phyloP scores from a whole-genome alignment of 139 green algal genomes.

The Astrephomene gubernaculifera region DNA sequence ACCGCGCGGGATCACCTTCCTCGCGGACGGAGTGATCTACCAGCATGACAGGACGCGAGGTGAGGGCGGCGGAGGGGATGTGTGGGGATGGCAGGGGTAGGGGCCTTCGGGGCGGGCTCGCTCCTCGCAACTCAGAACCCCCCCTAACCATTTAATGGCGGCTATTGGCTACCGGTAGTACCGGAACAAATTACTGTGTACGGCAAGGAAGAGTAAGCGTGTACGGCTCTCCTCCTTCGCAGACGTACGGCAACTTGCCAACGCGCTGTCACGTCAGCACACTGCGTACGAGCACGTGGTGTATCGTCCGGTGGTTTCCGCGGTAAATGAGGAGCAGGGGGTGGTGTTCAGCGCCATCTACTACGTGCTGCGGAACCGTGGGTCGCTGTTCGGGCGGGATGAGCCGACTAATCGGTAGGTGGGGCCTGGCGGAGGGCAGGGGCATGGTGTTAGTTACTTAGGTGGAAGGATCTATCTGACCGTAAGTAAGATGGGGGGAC shows the following conservation, averaged over 20 bases:
- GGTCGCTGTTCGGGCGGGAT: neutral
- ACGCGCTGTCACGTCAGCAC: neutral
- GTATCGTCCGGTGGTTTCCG: conserved; percentile 39
- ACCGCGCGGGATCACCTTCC: neutral
- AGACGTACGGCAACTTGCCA: neutral
- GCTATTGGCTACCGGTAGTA: too few species aligned
- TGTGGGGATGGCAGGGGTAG: too few species aligned
- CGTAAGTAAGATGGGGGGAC: neutral
- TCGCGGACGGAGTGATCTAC: conserved; percentile 34
- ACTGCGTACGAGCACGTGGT: conserved; percentile 18
- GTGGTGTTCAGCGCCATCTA: conserved; percentile 33
- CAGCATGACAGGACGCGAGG: neutral
- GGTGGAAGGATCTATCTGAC: neutral
- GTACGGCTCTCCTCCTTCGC: too few species aligned
- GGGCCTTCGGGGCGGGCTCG: too few species aligned
- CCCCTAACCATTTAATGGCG: too few species aligned
- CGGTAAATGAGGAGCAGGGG: conserved; percentile 42
- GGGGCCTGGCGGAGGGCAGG: too few species aligned
- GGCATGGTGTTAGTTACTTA: neutral
- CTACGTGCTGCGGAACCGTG: conserved; percentile 35
- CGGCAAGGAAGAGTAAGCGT: too few species aligned
- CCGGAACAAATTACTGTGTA: too few species aligned
- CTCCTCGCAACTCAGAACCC: too few species aligned
- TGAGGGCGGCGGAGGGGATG: too few species aligned
- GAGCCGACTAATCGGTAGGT: conserved; percentile 15